Evolutionary conservation across 2,329 filamentous ascomycete species (phyloP).

Genomic region (Cordyceps farinosa): DNA sequence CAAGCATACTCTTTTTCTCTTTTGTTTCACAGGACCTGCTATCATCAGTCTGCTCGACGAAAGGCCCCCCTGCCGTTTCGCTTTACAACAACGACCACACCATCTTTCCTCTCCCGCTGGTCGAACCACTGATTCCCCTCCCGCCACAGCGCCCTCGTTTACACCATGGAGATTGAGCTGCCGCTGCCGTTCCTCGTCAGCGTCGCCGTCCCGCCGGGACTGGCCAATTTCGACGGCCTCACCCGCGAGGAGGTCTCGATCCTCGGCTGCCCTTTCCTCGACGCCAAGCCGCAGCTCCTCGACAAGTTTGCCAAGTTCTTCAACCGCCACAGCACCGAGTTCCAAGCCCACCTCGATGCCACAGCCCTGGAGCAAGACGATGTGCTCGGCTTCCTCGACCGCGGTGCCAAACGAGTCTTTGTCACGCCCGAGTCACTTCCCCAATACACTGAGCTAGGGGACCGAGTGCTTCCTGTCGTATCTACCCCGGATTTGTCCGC

Average conservation of each 20-base stretch:
- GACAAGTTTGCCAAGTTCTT: constrained; percentile 47
- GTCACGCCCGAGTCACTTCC: constrained; percentile 67
- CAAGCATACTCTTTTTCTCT: background rate
- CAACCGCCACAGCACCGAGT: constrained; percentile 46
- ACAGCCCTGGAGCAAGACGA: constrained; percentile 67
- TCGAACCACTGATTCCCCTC: constrained; percentile 2
- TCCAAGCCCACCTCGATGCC: constrained; percentile 72
- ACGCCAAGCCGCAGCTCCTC: constrained; percentile 47
- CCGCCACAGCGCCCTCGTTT: constrained; percentile 3
- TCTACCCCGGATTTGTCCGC: constrained; percentile 43
- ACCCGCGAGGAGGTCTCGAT: constrained; percentile 55
- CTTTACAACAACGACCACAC: background rate
- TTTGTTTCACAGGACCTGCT: background rate
- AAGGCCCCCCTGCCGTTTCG: background rate
- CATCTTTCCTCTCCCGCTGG: background rate
- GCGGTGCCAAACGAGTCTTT: constrained; percentile 81
- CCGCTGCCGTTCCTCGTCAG: constrained; percentile 61
- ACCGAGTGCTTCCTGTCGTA: constrained; percentile 53
- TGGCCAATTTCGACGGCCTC: constrained; percentile 50
- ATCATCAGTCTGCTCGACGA: background rate
- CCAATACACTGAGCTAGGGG: constrained; percentile 52
- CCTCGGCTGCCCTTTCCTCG: constrained; percentile 57
- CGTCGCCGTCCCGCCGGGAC: constrained; percentile 49
- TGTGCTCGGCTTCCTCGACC: constrained; percentile 75
- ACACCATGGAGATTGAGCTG: constrained; percentile 60